Evolutionary conservation across 2,329 filamentous ascomycete genomes (phyloP), one percentile per base, ranked within the genome.

Genomic region (Alternaria longipes): DNA sequence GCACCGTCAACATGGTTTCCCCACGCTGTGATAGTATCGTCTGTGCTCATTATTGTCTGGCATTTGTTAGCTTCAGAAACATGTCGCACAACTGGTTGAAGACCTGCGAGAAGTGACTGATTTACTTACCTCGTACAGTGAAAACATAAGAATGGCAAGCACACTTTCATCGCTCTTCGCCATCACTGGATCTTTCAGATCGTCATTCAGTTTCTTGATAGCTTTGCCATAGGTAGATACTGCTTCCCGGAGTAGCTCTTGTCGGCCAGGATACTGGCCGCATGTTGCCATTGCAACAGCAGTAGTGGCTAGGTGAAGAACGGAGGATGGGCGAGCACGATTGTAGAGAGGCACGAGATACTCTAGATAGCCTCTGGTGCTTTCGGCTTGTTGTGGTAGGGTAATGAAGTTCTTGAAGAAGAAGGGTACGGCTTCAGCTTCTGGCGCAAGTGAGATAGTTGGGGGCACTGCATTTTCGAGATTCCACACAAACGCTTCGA

Each of bases 341-440:
- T 78, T 78, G 60, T 80, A 81, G 9, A 80, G 64, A 11, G 78
- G 78, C 2, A 78, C 69, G 0, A 81, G 65, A 30, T 79, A 70
- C 53, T 81, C 77, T 7, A 81, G 70, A 51, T 74, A 81, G 8
- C 79, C 78, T 63, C 78, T 66, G 64, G 75, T 75, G 28, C 69
- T 76, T 50, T 80, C 79, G 5, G 74, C 71, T 64, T 78, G 72
- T 55, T 75, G 75, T 4, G 78, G 78, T 20, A 78, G 64, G 11
- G 75, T 66, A 55, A 80, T 75, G 60, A 80, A 80, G 54, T 81
- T 80, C 14, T 74, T 74, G 67, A 81, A 80, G 67, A 81, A 81
- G 70, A 81, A 81, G 2, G 77, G 74, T 3, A 77, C 73, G 6
- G 78, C 78, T 65, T 79, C 75, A 40, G 68, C 72, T 63, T 80